Base-by-base conservation (phyloP, 192 early-diverging fungal species). In the Coemansia reversa region DNA sequence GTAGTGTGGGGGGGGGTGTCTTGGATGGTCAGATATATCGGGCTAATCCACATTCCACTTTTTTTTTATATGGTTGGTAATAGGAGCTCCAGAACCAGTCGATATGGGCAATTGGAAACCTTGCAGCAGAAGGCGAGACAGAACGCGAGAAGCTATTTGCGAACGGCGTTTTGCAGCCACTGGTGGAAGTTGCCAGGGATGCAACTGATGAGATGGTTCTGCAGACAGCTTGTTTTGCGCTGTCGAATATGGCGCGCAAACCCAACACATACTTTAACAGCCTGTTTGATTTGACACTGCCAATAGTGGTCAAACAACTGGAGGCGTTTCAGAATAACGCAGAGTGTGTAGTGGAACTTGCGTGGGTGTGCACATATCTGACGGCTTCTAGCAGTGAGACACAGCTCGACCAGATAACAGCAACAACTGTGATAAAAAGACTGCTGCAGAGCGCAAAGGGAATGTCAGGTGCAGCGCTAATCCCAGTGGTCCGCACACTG, bases 91-190 rank as follows among this genome's bases (percentile, higher is more conserved):
- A 84, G 24, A 93, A 98, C 64, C 91, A 94, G 68, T 90, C 92
- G 24, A 92, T 91, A 5, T 95, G 94, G 91, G 92, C 94, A 4
- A 71, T 98, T 4, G 96, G 96, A 6, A 97, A 98, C 67, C 89
- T 98, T 84, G 96, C 96, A 0, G 92, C 91, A 0, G 94, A 98
- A 73, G 85, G 82, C 20, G 84, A 90, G 16, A 61, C 80, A 6
- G 91, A 85, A 64, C 83, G 95, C 55, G 87, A 93, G 62, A 71
- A 82, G 14, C 87, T 98, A 27, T 81, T 90, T 29, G 80, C 85
- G 20, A 83, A 86, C 45, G 93, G 94, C 48, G 94, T 86, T 9
- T 71, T 96, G 8, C 66, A 70, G 25, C 92, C 90, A 12, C 72
- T 98, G 22, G 81, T 93, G 30, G 82, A 83, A 22, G 74, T 98